Conservation (phyloP, 2,329 filamentous ascomycete genomes). For the Fusarium fujikuroi region DNA sequence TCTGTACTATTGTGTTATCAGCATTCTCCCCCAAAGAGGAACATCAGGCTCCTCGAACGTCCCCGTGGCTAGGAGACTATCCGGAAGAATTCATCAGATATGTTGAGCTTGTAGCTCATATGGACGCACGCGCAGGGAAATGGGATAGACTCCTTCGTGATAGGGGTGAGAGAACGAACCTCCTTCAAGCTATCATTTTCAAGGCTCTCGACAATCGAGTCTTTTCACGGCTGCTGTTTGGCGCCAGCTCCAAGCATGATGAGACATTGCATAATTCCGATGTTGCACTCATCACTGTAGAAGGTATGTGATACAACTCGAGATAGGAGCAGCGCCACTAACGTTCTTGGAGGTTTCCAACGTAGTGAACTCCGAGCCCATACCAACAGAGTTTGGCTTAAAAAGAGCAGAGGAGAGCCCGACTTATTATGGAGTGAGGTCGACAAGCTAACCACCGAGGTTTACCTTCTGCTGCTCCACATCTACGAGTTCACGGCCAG, state of each 20-base stretch:
- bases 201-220: slow-evolving; percentile 42
- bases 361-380: slow-evolving; percentile 43
- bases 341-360: slow-evolving; percentile 43
- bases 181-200: slow-evolving; percentile 47
- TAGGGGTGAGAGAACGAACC: slow-evolving; percentile 34
- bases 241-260: slow-evolving; percentile 42
- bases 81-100: slow-evolving; percentile 41
- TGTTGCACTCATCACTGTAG: slow-evolving; percentile 36
- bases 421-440: slow-evolving; percentile 47
- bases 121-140: slow-evolving; percentile 36
- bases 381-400: slow-evolving; percentile 42
- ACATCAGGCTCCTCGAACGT: background rate
- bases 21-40: slow-evolving; percentile 32
- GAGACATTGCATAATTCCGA: slow-evolving; percentile 40
- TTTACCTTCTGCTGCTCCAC: slow-evolving; percentile 42
- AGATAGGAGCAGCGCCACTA: background rate
- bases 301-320: slow-evolving; percentile 40
- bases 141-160: slow-evolving; percentile 47
- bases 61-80: slow-evolving; percentile 42
- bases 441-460: slow-evolving; percentile 42
- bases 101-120: slow-evolving; percentile 44
- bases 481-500: slow-evolving; percentile 35
- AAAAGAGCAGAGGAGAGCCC: slow-evolving; percentile 28
- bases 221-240: slow-evolving; percentile 48
- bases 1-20: slow-evolving; percentile 35